phyloP scores from a whole-genome alignment of 208 protist genomes.

The Phytomonas sp. region DNA sequence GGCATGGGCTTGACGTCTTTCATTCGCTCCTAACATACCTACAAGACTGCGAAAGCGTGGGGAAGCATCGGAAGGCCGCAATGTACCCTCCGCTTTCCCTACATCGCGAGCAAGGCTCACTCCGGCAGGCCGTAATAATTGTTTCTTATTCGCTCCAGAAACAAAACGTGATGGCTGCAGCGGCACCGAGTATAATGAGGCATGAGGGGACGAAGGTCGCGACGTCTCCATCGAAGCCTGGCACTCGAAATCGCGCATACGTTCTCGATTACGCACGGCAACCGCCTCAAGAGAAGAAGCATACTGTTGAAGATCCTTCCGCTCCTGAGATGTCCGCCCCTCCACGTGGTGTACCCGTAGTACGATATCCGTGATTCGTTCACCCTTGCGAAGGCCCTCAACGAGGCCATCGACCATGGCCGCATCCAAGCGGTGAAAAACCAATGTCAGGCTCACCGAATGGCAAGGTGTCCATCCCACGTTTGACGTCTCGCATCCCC shows the following conservation, averaged over 20 bases:
- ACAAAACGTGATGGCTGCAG: not conserved
- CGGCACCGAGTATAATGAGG: not conserved
- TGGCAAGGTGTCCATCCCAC: not conserved
- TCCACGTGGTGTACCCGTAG: conserved; percentile 12
- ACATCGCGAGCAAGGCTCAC: not conserved
- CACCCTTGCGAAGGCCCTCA: conserved; percentile 16
- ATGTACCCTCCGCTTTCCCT: not conserved
- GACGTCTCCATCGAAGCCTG: not conserved
- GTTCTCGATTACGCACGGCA: not conserved
- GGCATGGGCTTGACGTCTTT: not conserved
- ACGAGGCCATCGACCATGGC: conserved; percentile 14
- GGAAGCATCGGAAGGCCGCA: not conserved
- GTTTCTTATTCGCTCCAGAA: not conserved
- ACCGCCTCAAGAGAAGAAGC: not conserved
- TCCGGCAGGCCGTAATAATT: not conserved
- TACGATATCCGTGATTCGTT: conserved; percentile 11
- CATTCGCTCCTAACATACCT: not conserved
- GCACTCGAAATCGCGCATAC: not conserved
- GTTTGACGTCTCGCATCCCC: not conserved
- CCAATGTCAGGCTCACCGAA: conserved; percentile 19
- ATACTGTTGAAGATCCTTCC: conserved; percentile 6
- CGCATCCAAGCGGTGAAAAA: conserved; percentile 19
- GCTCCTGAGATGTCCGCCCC: conserved; percentile 1
- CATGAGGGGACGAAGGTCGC: not conserved
- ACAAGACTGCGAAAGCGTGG: not conserved